Conservation (phyloP, 164 flowering plant genomes). For the Aristolochia fimbriata region DNA sequence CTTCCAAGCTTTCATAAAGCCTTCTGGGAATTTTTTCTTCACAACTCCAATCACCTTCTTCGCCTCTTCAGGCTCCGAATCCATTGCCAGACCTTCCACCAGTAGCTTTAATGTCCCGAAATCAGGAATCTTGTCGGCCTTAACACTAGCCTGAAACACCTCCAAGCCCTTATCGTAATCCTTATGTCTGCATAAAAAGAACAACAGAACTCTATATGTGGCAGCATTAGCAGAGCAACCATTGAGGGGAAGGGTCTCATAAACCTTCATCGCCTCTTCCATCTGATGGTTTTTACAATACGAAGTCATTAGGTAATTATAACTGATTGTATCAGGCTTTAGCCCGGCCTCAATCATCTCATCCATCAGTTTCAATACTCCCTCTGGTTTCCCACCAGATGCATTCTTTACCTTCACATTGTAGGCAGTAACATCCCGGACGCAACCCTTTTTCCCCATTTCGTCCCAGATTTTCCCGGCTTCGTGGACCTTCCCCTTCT, state of each 20-base stretch:
- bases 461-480: conserved; percentile 60
- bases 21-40: conserved; percentile 57
- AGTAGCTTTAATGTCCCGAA: conserved; percentile 41
- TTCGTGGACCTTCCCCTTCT: conserved; percentile 38
- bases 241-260: conserved; percentile 30
- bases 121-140: conserved; percentile 48
- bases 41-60: conserved; percentile 39
- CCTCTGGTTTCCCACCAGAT: conserved; percentile 32
- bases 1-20: conserved; percentile 50
- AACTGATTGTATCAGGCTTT: conserved; percentile 53
- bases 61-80: conserved; percentile 35
- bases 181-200: conserved; percentile 34
- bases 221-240: conserved; percentile 59
- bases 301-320: conserved; percentile 49
- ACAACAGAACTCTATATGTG: conserved; percentile 54
- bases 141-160: conserved; percentile 57
- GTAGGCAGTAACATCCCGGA: conserved; percentile 50
- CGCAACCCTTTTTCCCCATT: conserved; percentile 44
- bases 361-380: conserved; percentile 42
- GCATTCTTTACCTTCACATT: conserved; percentile 52
- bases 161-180: conserved; percentile 35
- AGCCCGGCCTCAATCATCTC: conserved; percentile 53
- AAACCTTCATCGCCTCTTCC: conserved; percentile 64
- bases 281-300: conserved; percentile 49
- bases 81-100: conserved; percentile 58